Percentiles rank a stretch among this genome's conserved stretches.
Conservation (phyloP, 1,139 yeast species). For the Taphrina pruni region DNA sequence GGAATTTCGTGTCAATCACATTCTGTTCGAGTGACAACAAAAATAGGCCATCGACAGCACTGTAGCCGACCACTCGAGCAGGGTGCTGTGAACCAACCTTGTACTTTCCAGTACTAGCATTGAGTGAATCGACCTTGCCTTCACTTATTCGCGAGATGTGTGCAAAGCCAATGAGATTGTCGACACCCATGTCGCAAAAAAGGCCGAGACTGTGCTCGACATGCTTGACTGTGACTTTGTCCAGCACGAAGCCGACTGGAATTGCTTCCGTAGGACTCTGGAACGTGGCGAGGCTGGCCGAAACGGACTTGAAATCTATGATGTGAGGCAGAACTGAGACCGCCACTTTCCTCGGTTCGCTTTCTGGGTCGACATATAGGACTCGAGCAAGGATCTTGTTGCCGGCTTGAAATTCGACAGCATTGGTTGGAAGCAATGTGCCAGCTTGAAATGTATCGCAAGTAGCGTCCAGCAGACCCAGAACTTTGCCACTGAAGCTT, state of each 20-base stretch:
- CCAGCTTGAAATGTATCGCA: constrained; percentile 71
- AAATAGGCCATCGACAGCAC: constrained; percentile 68
- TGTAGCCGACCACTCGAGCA: constrained; percentile 78
- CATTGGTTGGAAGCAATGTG: constrained; percentile 51
- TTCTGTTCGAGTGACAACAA: constrained; percentile 72
- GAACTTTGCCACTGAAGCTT: constrained; percentile 62
- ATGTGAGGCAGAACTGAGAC: constrained; percentile 70
- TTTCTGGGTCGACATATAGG: constrained; percentile 60
- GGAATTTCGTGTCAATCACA: constrained; percentile 66
- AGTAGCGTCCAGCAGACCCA: constrained; percentile 77
- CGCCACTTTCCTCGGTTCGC: constrained; percentile 62
- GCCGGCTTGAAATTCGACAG: constrained; percentile 57
- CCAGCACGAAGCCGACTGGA: constrained; percentile 77
- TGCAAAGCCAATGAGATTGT: constrained; percentile 63
- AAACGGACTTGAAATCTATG: constrained; percentile 44
- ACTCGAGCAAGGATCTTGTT: constrained; percentile 72
- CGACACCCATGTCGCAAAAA: constrained; percentile 59
- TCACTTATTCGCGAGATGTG: constrained; percentile 74
- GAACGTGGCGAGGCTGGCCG: constrained; percentile 44
- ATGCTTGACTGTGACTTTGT: constrained; percentile 62
- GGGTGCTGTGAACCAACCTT: constrained; percentile 68
- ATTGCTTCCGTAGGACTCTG: constrained; percentile 65
- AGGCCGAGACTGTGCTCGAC: constrained; percentile 56
- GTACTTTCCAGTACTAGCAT: constrained; percentile 53
- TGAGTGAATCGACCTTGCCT: constrained; percentile 56